phyloP scores from a whole-genome alignment of 2,329 filamentous ascomycete species.

The Harringtonia aguacate region DNA sequence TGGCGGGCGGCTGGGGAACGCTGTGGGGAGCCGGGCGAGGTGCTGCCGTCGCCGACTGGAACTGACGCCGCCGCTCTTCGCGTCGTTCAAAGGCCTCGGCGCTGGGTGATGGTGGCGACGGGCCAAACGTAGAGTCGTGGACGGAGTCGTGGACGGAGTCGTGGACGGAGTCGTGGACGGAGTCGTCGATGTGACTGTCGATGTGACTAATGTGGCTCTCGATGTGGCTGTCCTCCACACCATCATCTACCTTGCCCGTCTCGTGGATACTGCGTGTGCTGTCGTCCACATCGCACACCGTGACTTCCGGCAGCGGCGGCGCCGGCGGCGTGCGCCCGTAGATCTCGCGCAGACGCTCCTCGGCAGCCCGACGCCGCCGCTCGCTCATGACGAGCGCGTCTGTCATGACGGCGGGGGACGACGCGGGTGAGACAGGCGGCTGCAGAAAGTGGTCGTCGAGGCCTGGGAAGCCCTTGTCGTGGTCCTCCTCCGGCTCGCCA shows the following conservation, averaged over 20 bases:
- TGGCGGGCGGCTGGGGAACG: too few species aligned
- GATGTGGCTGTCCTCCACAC: constrained; percentile 4
- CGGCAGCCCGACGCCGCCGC: constrained; percentile 30
- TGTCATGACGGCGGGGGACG: constrained; percentile 8
- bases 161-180: too few species aligned
- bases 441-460: not conserved
- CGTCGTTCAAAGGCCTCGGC: constrained; percentile 20
- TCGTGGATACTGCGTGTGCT: not conserved
- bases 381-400: constrained; percentile 7
- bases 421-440: constrained; percentile 11
- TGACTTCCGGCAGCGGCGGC: too few species aligned
- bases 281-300: too few species aligned
- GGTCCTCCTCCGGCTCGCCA: constrained; percentile 5
- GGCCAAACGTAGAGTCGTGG: constrained; percentile 13
- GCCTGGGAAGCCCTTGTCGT: not conserved
- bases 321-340: constrained; percentile 29
- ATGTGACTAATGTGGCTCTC: too few species aligned
- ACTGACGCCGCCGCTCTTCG: constrained; percentile 15
- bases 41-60: not conserved
- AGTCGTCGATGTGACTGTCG: too few species aligned
- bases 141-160: constrained; percentile 1
- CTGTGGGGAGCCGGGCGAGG: too few species aligned
- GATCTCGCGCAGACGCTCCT: constrained; percentile 42
- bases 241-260: not conserved
- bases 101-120: constrained; percentile 16